These are phyloP conservation scores for Noccaea bulbosa DNA, from an alignment of 345 rosid species.

Conservation along the genomic window DNA sequence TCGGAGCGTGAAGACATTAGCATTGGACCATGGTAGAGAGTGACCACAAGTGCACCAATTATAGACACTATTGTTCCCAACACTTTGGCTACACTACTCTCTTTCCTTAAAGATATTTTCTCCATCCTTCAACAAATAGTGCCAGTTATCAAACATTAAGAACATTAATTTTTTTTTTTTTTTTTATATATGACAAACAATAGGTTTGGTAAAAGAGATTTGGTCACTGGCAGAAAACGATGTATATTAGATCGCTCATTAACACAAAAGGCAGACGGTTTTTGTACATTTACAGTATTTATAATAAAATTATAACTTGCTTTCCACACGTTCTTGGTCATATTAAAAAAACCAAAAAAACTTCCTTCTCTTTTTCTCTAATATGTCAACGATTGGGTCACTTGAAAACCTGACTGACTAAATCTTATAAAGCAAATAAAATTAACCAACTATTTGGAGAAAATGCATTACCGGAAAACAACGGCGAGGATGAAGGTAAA, in stretches of 20 bases:
- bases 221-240: no score
- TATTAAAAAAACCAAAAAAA: background rate
- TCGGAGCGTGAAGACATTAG: conserved; percentile 37
- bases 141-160: background rate
- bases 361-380: background rate
- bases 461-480: conserved; percentile 36
- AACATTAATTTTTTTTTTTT: background rate
- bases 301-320: no score
- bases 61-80: conserved; percentile 51
- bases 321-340: no score
- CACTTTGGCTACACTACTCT: conserved; percentile 51
- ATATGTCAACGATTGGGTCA: background rate
- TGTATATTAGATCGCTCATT: no score
- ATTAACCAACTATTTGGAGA: background rate
- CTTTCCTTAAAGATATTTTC: conserved; percentile 39
- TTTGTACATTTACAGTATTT: no score
- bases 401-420: conserved; percentile 1
- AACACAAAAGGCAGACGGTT: no score
- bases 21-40: conserved; percentile 54
- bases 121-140: conserved; percentile 47
- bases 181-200: no score
- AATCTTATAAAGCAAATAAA: conserved; percentile 13
- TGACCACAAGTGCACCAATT: conserved; percentile 47
- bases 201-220: no score
- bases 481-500: conserved; percentile 48